phyloP scores from a whole-genome alignment of 129 eudicot species.

The Artemisia argyi region DNA sequence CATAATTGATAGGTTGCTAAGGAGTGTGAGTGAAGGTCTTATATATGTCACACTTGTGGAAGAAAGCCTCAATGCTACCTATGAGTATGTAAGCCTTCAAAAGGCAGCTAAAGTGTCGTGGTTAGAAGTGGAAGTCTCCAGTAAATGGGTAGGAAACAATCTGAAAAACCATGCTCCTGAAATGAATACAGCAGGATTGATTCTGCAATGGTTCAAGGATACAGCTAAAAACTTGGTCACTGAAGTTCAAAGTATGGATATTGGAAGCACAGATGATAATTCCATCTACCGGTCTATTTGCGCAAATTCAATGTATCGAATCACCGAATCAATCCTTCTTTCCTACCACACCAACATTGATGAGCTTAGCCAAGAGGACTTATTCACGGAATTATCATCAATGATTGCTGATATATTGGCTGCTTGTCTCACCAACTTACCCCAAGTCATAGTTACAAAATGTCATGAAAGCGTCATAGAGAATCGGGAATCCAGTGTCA shows the following conservation, averaged over 20 bases:
- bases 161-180: background rate
- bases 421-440: too few species aligned
- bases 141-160: constrained; percentile 6
- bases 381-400: too few species aligned
- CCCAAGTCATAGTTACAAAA: too few species aligned
- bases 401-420: too few species aligned
- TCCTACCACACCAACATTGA: too few species aligned
- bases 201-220: background rate
- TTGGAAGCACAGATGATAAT: too few species aligned
- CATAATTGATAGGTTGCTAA: background rate
- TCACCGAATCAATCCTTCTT: too few species aligned
- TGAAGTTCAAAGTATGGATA: too few species aligned
- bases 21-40: constrained; percentile 24
- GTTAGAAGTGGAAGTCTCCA: constrained; percentile 4
- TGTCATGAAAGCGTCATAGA: too few species aligned
- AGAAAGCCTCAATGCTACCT: constrained; percentile 4
- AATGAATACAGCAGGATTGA: background rate
- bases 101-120: constrained; percentile 18
- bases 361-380: too few species aligned
- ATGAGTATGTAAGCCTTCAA: background rate
- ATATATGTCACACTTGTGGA: constrained; percentile 21
- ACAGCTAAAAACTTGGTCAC: background rate
- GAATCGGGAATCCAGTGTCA: background rate
- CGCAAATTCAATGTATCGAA: too few species aligned
- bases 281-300: too few species aligned